These are phyloP conservation scores for Chlamydomonas sp. DNA, from an alignment of 139 green algal genomes.

Conservation along the genomic window DNA sequence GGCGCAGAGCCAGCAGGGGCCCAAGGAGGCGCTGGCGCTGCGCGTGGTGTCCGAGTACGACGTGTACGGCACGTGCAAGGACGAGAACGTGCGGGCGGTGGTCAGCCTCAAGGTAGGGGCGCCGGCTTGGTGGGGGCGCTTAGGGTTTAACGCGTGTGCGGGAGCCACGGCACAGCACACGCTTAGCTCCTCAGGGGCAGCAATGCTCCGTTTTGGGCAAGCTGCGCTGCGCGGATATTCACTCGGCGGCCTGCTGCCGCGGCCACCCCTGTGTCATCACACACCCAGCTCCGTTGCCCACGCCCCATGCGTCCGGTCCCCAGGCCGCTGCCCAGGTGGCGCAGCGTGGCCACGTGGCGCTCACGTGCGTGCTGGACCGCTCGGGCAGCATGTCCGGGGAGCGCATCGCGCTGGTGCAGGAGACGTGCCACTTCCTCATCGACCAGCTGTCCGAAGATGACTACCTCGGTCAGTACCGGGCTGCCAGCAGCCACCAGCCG, in stretches of 20 bases:
- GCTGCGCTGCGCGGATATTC: no score
- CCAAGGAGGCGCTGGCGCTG: background rate
- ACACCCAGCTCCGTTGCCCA: background rate
- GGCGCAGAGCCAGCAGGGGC: no score
- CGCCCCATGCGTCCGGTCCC: background rate
- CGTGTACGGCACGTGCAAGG: background rate
- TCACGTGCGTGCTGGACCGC: conserved; percentile 49
- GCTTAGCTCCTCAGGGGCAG: no score
- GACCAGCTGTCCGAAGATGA: conserved; percentile 37
- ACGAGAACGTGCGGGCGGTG: background rate
- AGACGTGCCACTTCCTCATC: conserved; percentile 45
- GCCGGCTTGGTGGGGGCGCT: background rate
- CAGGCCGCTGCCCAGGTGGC: conserved; percentile 33
- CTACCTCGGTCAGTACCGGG: background rate
- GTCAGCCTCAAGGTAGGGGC: conserved; percentile 21
- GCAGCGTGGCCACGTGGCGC: conserved; percentile 31
- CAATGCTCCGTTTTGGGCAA: no score
- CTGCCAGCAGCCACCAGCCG: no score
- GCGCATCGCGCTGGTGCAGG: conserved; percentile 35
- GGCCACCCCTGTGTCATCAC: no score
- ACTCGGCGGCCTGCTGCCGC: no score
- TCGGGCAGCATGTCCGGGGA: conserved; percentile 36
- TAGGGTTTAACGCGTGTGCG: background rate
- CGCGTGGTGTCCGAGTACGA: conserved; percentile 39
- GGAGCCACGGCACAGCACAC: background rate